phyloP scores from a whole-genome alignment of 257 asterid species.

The Fraxinus excelsior region DNA sequence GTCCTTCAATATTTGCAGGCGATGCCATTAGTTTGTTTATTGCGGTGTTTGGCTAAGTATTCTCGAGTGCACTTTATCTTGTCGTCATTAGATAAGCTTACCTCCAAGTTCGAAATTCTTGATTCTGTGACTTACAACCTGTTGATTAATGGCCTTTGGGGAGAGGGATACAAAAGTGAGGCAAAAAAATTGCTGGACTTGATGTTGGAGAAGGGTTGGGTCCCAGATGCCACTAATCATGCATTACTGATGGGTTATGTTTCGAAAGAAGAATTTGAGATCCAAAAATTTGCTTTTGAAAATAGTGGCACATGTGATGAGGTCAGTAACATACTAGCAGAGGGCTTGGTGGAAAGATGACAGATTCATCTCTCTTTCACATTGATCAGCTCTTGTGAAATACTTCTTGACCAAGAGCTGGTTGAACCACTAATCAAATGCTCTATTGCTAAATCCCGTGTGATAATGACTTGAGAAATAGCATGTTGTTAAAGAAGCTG shows the following conservation, averaged over 20 bases:
- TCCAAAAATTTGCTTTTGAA: conserved; percentile 15
- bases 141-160: conserved; percentile 67
- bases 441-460: conserved; percentile 13
- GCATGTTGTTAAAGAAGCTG: neutral
- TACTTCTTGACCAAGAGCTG: conserved; percentile 1
- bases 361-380: neutral
- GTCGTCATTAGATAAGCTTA: conserved; percentile 40
- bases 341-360: conserved; percentile 49
- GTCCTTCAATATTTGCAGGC: conserved; percentile 12
- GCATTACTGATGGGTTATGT: conserved; percentile 56
- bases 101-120: conserved; percentile 36
- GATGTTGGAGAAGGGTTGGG: conserved; percentile 84
- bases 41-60: conserved; percentile 47
- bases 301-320: conserved; percentile 39
- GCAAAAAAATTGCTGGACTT: conserved; percentile 56
- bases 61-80: conserved; percentile 50
- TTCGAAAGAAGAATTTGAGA: conserved; percentile 23
- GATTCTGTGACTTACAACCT: conserved; percentile 48
- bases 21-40: conserved; percentile 41
- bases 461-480: neutral
- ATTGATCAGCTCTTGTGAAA: conserved; percentile 3
- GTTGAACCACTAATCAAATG: neutral
- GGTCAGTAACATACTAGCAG: conserved; percentile 65
- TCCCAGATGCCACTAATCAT: conserved; percentile 69
- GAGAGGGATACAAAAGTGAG: conserved; percentile 62